Base-by-base conservation (phyloP, 371 early-diverging fungal species). In the Mortierella sp. region DNA sequence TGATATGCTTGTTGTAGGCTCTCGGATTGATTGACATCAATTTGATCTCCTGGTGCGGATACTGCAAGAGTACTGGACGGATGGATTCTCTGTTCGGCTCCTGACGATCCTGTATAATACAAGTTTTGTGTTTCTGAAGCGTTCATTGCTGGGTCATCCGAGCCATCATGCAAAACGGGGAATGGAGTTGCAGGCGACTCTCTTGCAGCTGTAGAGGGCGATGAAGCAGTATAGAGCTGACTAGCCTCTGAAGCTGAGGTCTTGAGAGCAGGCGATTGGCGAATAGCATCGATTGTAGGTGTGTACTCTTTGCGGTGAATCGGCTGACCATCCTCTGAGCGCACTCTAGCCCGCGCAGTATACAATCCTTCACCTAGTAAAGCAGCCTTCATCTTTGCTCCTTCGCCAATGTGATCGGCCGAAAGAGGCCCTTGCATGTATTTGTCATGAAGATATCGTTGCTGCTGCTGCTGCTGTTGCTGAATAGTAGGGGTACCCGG, bases 121-220 rank as follows among this genome's bases (percentile, higher is more conserved):
- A 62, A 39, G n/a, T 64, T 47, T 20, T 67, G 62, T 6, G 40
- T 16, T 18, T 37, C 60, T n/a, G 74, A 52, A 62, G 37, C 14
- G 10, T 62, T 66, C 70, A 60, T 66, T 26, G 43, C n/a, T 12
- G 49, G 4, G n/a, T 65, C 72, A 49, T 45, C 26, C 10, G 72
- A 20, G 2, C 57, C 62, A 24, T 47, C 62, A 26, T 75, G 68
- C 8, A 24, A 26, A 9, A 71, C 62, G 12, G 80, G 75, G 54
- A 64, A 79, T 5, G 75, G 75, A 4, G 80, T 79, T 3, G 62
- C 62, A 2, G 80, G 80, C n/a, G 80, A 79, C 39, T 75, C 75
- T 30, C 74, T 59, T 39, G n/a, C 60, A 37, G 60, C n/a, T 11
- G 14, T 26, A 28, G 16, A 11, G 32, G 59, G 59, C 9, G 22